Conservation (phyloP, 768 basidiomycete genomes). For the Sarcodon aspratus region DNA sequence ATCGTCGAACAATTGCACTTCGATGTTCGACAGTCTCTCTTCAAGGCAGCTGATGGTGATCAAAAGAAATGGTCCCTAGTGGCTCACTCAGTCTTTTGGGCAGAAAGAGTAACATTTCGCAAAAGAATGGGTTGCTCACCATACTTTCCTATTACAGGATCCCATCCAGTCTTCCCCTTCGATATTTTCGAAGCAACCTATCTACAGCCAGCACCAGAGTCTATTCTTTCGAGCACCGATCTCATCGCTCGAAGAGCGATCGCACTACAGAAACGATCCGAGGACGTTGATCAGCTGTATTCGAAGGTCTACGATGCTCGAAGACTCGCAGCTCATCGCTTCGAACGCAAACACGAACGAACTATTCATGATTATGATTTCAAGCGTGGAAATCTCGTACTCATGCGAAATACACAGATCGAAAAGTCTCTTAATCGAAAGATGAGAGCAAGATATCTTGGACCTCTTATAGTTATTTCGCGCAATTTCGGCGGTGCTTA, state of each 20-base stretch:
- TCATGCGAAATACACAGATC: conserved; percentile 16
- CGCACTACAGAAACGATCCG: conserved; percentile 5
- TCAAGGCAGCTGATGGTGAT: conserved; percentile 15
- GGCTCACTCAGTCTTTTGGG: conserved; percentile 20
- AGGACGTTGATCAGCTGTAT: conserved; percentile 5
- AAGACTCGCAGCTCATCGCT: conserved; percentile 1
- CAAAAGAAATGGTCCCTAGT: neutral
- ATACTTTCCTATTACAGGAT: conserved; percentile 8
- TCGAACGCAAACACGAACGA: conserved; percentile 7
- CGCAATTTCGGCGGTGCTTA: conserved; percentile 13
- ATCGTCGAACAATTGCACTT: conserved; percentile 19
- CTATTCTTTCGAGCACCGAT: conserved; percentile 4
- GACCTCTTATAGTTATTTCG: conserved; percentile 14
- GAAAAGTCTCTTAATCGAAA: conserved; percentile 16
- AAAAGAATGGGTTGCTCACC: conserved; percentile 21
- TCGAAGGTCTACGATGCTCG: conserved; percentile 4
- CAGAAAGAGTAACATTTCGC: conserved; percentile 21
- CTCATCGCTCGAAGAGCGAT: conserved; percentile 8
- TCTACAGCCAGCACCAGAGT: conserved; percentile 2
- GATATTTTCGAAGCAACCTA: conserved; percentile 12
- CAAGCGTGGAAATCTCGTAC: conserved; percentile 15
- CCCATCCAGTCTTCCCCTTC: conserved; percentile 11
- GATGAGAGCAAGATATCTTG: conserved; percentile 12
- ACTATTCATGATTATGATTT: conserved; percentile 16
- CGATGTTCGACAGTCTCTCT: conserved; percentile 21